A percentile compares a stretch with the other conserved stretches of the same genome.
These are phyloP conservation scores for Infundibulicybe gibba DNA, from an alignment of 768 basidiomycete genomes.

Conservation along the genomic window DNA sequence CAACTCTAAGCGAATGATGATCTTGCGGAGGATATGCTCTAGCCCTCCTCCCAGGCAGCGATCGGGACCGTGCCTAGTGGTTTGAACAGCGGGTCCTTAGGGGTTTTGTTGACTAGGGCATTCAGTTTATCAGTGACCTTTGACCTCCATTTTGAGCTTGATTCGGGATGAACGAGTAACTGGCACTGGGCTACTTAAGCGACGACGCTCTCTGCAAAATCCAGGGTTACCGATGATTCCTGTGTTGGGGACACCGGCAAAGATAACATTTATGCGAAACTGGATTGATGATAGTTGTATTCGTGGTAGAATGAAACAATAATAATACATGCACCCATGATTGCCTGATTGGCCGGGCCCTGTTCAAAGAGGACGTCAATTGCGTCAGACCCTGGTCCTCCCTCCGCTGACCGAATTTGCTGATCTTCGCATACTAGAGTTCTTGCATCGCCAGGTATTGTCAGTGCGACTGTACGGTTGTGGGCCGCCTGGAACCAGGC, in stretches of 20 bases:
- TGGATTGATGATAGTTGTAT: background rate
- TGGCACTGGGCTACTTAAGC: background rate
- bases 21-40: slow-evolving; percentile 6
- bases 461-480: too few species aligned
- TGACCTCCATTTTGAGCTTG: background rate
- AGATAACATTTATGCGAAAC: background rate
- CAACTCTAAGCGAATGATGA: slow-evolving; percentile 4
- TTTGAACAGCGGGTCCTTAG: slow-evolving; percentile 1
- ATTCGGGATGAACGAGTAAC: background rate
- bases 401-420: slow-evolving; percentile 20
- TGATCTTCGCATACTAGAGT: slow-evolving; percentile 20
- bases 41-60: slow-evolving; percentile 8
- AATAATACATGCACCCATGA: background rate
- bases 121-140: background rate
- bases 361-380: slow-evolving; percentile 27
- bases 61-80: slow-evolving; percentile 8
- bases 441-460: slow-evolving; percentile 22
- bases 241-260: background rate
- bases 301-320: background rate
- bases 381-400: slow-evolving; percentile 19
- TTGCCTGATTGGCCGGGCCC: slow-evolving; percentile 19
- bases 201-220: too few species aligned
- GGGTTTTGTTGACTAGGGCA: background rate
- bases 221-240: background rate
- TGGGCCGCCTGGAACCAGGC: too few species aligned